phyloP scores from a whole-genome alignment of 768 basidiomycete genomes.

The Suillus discolor region DNA sequence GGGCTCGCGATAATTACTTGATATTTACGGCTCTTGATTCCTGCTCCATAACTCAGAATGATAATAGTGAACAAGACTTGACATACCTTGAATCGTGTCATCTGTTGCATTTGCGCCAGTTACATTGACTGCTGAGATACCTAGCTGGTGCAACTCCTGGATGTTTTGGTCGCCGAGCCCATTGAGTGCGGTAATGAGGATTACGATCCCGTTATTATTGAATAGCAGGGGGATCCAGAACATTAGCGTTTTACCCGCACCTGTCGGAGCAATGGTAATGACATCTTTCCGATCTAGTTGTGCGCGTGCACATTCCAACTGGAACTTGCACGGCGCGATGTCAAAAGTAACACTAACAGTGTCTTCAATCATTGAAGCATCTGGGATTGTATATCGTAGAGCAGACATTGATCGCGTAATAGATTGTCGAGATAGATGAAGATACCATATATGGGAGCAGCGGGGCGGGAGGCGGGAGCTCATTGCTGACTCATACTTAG shows the following conservation, averaged over 20 bases:
- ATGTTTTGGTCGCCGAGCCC: neutral
- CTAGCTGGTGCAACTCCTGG: neutral
- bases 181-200: neutral
- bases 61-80: neutral
- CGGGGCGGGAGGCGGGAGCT: neutral
- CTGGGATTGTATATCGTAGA: constrained; percentile 1
- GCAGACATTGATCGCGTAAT: neutral
- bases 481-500: too few species aligned
- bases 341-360: neutral
- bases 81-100: neutral
- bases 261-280: constrained; percentile 16
- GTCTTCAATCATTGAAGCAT: neutral
- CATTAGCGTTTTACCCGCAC: constrained; percentile 9
- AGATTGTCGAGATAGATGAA: neutral
- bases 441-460: neutral
- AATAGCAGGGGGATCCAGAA: constrained; percentile 14
- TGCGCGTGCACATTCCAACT: neutral
- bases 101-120: neutral
- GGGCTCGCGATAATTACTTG: constrained; percentile 38
- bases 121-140: neutral
- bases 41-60: neutral
- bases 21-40: constrained; percentile 12
- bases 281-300: constrained; percentile 9
- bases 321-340: neutral
- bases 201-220: neutral